Evolutionary conservation across 2,329 filamentous ascomycete species (phyloP).

Genomic region (Mycosphaerella arachidis): DNA sequence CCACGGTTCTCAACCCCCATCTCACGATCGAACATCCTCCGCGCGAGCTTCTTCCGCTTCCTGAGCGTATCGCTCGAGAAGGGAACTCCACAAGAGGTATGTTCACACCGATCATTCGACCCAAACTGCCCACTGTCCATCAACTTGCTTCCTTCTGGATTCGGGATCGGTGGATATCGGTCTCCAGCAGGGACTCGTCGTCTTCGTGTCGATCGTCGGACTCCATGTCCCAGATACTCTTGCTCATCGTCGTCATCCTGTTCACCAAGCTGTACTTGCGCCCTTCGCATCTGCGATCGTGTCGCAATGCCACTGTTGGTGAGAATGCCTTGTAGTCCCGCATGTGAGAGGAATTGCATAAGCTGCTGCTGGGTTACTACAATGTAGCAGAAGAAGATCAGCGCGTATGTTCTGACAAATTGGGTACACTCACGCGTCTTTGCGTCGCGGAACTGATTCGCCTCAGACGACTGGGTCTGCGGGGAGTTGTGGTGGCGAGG

Average conservation of each 20-base stretch:
- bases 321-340: conserved; percentile 52
- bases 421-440: conserved; percentile 11
- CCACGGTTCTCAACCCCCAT: conserved; percentile 62
- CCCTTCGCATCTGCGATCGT: conserved; percentile 22
- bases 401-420: conserved; percentile 7
- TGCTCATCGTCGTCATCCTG: conserved; percentile 29
- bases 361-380: conserved; percentile 48
- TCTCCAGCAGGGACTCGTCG: conserved; percentile 43
- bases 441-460: conserved; percentile 16
- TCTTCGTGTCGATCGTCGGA: conserved; percentile 44
- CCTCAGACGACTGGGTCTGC: conserved; percentile 6
- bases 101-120: conserved; percentile 51
- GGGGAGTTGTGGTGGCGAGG: conserved; percentile 1
- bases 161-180: conserved; percentile 79
- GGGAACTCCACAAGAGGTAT: conserved; percentile 43
- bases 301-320: conserved; percentile 28
- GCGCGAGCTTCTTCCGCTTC: conserved; percentile 58
- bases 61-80: conserved; percentile 40
- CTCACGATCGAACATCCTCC: conserved; percentile 74
- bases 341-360: conserved; percentile 51
- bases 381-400: conserved; percentile 12
- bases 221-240: conserved; percentile 35
- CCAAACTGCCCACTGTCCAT: conserved; percentile 85
- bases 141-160: conserved; percentile 66
- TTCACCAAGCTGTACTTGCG: conserved; percentile 23